phyloP scores from a whole-genome alignment of 192 early-diverging fungal genomes.

The Rhizophlyctis rosea region DNA sequence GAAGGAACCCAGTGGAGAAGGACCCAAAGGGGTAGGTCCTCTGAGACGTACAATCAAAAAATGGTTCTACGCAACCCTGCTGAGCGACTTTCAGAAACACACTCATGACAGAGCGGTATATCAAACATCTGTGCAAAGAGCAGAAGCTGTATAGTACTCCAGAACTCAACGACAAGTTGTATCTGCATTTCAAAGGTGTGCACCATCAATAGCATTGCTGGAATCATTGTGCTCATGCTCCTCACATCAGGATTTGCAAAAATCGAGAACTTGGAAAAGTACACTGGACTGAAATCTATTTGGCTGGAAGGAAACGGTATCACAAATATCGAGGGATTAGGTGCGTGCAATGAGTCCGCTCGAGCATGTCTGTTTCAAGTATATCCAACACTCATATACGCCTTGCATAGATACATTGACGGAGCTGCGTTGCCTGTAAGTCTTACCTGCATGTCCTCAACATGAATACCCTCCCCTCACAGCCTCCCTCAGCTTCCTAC shows the following conservation, averaged over 20 bases:
- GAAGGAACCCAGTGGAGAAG: not conserved
- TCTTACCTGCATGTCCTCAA: not conserved
- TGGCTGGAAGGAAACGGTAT: conserved; percentile 67
- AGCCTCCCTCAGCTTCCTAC: conserved; percentile 51
- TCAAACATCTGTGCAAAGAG: conserved; percentile 57
- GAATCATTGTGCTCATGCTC: conserved; percentile 6
- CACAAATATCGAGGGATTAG: conserved; percentile 42
- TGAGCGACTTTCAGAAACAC: conserved; percentile 41
- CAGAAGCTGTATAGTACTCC: conserved; percentile 60
- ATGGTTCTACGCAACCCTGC: not conserved
- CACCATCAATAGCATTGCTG: not conserved
- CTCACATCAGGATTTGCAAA: conserved; percentile 47
- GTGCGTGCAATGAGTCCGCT: not conserved
- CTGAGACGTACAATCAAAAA: not conserved
- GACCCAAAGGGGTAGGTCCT: not conserved
- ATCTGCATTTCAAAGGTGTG: conserved; percentile 64
- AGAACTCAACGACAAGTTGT: conserved; percentile 57
- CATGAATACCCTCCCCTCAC: not conserved
- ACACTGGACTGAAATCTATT: conserved; percentile 49
- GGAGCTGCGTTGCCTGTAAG: conserved; percentile 51
- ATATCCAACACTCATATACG: conserved; percentile 7
- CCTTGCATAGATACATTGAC: conserved; percentile 18
- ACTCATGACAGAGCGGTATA: conserved; percentile 52
- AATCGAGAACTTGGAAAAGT: conserved; percentile 54
- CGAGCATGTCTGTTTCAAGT: not conserved